A percentile compares a stretch with the other conserved stretches of the same genome.
These are phyloP conservation scores for Tylopilus subfusipes DNA, from an alignment of 768 basidiomycete genomes.

Conservation along the genomic window DNA sequence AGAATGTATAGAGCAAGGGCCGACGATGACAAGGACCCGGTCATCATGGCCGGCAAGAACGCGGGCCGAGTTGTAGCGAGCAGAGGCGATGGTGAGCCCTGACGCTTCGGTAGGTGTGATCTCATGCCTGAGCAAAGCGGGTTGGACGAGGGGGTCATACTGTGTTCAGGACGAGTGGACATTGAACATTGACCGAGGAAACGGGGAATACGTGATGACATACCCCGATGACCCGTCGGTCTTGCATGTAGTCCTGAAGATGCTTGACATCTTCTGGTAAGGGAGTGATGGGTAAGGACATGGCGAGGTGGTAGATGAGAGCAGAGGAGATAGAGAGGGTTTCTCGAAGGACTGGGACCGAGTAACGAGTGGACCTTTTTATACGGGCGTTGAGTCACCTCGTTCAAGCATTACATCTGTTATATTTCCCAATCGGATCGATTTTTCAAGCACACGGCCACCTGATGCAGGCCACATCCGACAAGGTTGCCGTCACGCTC, in stretches of 20 bases:
- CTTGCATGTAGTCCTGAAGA: constrained; percentile 72
- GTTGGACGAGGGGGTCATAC: constrained; percentile 97
- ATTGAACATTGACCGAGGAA: background rate
- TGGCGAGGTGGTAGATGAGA: background rate
- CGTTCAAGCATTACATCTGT: background rate
- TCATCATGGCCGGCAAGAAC: constrained; percentile 84
- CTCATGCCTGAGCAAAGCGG: constrained; percentile 86
- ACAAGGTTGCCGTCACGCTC: constrained; percentile 35
- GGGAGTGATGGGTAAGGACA: constrained; percentile 46
- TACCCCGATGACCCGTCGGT: constrained; percentile 78
- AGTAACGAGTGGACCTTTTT: constrained; percentile 24
- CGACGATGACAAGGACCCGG: constrained; percentile 85
- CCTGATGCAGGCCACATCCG: constrained; percentile 17
- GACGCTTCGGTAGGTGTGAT: constrained; percentile 64
- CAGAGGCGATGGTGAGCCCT: constrained; percentile 70
- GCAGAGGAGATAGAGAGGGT: background rate
- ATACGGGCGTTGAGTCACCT: constrained; percentile 11
- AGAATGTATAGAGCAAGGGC: constrained; percentile 94
- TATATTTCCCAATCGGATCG: constrained; percentile 9
- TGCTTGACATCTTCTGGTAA: constrained; percentile 62
- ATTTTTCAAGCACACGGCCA: background rate
- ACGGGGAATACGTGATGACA: constrained; percentile 16
- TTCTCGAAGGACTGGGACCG: background rate
- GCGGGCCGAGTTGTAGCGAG: constrained; percentile 74
- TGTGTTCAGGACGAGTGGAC: constrained; percentile 30